Evolutionary conservation across 2,329 filamentous ascomycete species (phyloP).

Genomic region (Raffaelea ambrosiae): DNA sequence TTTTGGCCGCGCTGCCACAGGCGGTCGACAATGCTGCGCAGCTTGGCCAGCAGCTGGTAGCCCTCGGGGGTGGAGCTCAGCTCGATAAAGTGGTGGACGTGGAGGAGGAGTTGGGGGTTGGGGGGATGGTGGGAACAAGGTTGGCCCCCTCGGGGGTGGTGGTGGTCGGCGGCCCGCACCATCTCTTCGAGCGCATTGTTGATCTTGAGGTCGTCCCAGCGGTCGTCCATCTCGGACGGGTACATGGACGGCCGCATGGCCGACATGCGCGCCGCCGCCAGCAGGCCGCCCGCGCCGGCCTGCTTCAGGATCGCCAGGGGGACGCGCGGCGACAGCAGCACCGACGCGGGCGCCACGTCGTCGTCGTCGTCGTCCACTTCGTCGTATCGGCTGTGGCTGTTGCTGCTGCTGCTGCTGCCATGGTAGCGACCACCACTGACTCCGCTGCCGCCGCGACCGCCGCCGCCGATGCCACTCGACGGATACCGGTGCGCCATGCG

Average conservation of each 20-base stretch:
- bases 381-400: slow-evolving; percentile 11
- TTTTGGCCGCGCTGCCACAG: slow-evolving; percentile 62
- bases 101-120: slow-evolving; percentile 53
- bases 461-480: slow-evolving; percentile 22
- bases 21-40: slow-evolving; percentile 64
- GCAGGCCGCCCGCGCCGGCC: background rate
- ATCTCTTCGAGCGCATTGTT: slow-evolving; percentile 48
- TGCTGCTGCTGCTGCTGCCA: slow-evolving; percentile 15
- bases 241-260: slow-evolving; percentile 15
- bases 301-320: slow-evolving; percentile 10
- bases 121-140: background rate
- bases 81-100: slow-evolving; percentile 74
- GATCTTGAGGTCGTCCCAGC: slow-evolving; percentile 56
- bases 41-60: slow-evolving; percentile 55
- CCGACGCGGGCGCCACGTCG: slow-evolving; percentile 17
- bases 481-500: slow-evolving; percentile 32
- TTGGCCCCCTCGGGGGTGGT: background rate
- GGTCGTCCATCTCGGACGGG: slow-evolving; percentile 28
- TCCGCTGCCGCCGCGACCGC: slow-evolving; percentile 23
- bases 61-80: slow-evolving; percentile 63
- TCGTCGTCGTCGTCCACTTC: slow-evolving; percentile 26
- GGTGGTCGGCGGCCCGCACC: slow-evolving; percentile 35
- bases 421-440: slow-evolving; percentile 28
- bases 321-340: slow-evolving; percentile 15
- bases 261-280: slow-evolving; percentile 2